These are phyloP conservation scores for Penicillium odoratum DNA, from an alignment of 495 filamentous ascomycete species.

Conservation along the genomic window DNA sequence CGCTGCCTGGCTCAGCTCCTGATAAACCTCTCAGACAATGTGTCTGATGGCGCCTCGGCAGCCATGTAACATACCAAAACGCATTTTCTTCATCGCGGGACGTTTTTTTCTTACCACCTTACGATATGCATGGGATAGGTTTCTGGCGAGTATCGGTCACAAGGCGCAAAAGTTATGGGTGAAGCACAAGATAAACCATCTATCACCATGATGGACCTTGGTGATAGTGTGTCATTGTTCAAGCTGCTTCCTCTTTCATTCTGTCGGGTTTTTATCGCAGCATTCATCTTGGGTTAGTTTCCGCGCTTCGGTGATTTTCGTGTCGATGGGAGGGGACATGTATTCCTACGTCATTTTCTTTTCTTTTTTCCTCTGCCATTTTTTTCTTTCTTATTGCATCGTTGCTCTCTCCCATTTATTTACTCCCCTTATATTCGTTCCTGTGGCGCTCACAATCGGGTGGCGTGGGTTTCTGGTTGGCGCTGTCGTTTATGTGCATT, in stretches of 20 bases:
- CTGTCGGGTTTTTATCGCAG: slow-evolving; percentile 21
- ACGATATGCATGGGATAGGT: slow-evolving; percentile 53
- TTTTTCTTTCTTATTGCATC: slow-evolving; percentile 26
- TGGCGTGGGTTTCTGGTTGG: slow-evolving; percentile 44
- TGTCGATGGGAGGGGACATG: slow-evolving; percentile 31
- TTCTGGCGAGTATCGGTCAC: slow-evolving; percentile 49
- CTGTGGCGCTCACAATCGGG: slow-evolving; percentile 29
- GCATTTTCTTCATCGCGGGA: slow-evolving; percentile 42
- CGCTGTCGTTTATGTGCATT: slow-evolving; percentile 35
- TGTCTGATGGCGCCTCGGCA: slow-evolving; percentile 61
- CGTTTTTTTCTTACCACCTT: slow-evolving; percentile 32
- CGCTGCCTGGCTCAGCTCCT: slow-evolving; percentile 94
- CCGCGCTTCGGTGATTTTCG: slow-evolving; percentile 29
- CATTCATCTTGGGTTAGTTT: slow-evolving; percentile 27
- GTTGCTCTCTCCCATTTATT: slow-evolving; percentile 21
- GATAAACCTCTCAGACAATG: slow-evolving; percentile 94
- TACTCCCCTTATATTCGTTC: slow-evolving; percentile 15
- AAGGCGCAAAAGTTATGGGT: slow-evolving; percentile 44
- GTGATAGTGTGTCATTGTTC: slow-evolving; percentile 19
- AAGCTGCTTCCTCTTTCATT: slow-evolving; percentile 29
- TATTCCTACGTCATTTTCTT: slow-evolving; percentile 34
- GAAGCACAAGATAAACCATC: slow-evolving; percentile 17
- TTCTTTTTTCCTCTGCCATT: slow-evolving; percentile 20
- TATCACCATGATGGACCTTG: slow-evolving; percentile 16
- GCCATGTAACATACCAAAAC: slow-evolving; percentile 49